Base-by-base conservation (phyloP, 164 flowering plant genomes). In the Magnolia changhungtana region DNA sequence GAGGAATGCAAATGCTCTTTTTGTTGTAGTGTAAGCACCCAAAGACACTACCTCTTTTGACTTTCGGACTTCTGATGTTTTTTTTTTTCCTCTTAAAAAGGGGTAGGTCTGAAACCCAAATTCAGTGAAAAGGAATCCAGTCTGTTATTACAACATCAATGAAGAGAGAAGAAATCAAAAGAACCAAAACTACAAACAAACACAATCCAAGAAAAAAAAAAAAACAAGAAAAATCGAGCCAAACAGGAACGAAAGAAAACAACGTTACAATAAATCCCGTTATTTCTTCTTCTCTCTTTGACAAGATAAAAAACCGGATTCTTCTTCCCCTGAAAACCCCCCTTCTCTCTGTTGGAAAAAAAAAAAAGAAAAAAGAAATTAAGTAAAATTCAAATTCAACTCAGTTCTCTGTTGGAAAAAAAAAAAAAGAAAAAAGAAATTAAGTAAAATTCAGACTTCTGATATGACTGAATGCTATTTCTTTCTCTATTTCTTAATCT, bases 61-160 rank as follows among this genome's bases (percentile, higher is more conserved):
- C n/a, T n/a, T n/a, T n/a, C n/a, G n/a, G n/a, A n/a, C n/a, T n/a
- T n/a, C n/a, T n/a, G n/a, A n/a, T n/a, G n/a, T n/a, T n/a, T n/a
- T n/a, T n/a, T n/a, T n/a, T n/a, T n/a, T n/a, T 69, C 49, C 19
- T 69, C 55, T 27, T 50, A 45, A 49, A 80, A 77, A 31, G 76
- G 85, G 59, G 59, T 8, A 8, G 59, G 80, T 75, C 77, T 71
- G n/a, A 82, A 79, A 81, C 68, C 77, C 80, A 83, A 82, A 78
- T 80, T 89, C 90, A 91, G 92, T 87, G 93, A 90, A 89, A 70
- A 86, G 81, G 90, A 92, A 90, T 92, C 97, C 94, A 89, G 85
- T 52, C 59, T 52, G 59, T n/a, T n/a, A n/a, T 50, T 72, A 63
- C 65, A 73, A 82, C 79, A 78, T 63, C 49, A 23, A 65, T 8